Percentiles rank a stretch among this genome's conserved stretches.
These are phyloP conservation scores for Oldenlandia corymbosa DNA, from an alignment of 257 asterid species.

Conservation along the genomic window DNA sequence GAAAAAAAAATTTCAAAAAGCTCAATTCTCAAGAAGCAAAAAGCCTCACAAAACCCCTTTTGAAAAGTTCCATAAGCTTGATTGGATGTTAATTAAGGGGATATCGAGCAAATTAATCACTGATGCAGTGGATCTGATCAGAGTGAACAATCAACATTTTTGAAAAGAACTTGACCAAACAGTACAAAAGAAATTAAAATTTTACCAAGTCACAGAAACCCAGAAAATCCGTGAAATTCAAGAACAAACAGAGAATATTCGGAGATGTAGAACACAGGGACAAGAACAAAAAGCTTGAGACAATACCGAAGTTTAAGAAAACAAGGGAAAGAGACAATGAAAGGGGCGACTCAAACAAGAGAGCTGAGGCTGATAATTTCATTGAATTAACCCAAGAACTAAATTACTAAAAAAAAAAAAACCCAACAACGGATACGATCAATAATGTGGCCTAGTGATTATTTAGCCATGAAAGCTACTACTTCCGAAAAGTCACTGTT, in stretches of 20 bases:
- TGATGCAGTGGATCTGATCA: not conserved
- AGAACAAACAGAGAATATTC: constrained; percentile 22
- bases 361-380: too few relatives aligned
- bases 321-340: constrained; percentile 14
- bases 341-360: constrained; percentile 26
- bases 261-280: constrained; percentile 15
- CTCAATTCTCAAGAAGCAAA: constrained; percentile 3
- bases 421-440: constrained; percentile 10
- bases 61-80: not conserved
- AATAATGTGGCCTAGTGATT: constrained; percentile 4
- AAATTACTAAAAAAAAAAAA: too few relatives aligned
- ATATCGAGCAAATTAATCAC: too few relatives aligned
- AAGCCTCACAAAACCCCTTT: not conserved
- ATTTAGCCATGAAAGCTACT: constrained; percentile 29
- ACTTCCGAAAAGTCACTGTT: constrained; percentile 9
- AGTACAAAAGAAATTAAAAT: not conserved
- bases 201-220: not conserved
- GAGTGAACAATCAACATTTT: constrained; percentile 1
- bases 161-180: not conserved
- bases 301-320: constrained; percentile 11
- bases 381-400: too few relatives aligned
- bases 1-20: not conserved
- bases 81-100: not conserved
- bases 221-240: not conserved
- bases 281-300: constrained; percentile 11